Evolutionary conservation across 202 grass and related monocot genomes (phyloP), one percentile per base, ranked within the genome.

Genomic region (Setaria italica): DNA sequence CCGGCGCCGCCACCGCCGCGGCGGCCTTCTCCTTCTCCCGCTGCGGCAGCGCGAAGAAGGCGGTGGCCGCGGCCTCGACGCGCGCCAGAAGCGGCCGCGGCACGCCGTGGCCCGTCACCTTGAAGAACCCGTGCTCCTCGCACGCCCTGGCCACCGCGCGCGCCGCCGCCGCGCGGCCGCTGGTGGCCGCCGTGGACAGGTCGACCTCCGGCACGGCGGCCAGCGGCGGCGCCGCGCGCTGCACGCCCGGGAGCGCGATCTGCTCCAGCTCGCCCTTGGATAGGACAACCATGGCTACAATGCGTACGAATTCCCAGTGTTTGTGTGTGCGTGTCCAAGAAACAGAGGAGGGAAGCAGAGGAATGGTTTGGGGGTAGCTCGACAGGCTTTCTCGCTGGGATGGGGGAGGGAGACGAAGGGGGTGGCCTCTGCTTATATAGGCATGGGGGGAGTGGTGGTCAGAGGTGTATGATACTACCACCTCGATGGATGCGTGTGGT

Each of bases 91-190:
- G 83, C 72, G 21, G 57, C n/a, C 69, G 15, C 25, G 87, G 83
- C 37, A 97, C 80, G 25, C 90, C 87, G 68, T 95, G 92, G 11
- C 92, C 90, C 58, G 80, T 95, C 54, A 97, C 89, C 88, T 97
- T 95, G 81, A 97, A 97, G 87, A 97, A 92, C 0, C 95, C 95
- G 49, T 90, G 72, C 21, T 84, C 84, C 86, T 93, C 79, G 81
- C 91, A 97, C n/a, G 95, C 90, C 47, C 33, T 68, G 12, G 89
- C 92, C 4, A 97, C 71, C n/a, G 63, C 81, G 59, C 70, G 59
- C 0, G 77, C 80, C 13, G 84, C 70, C 3, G 83, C 72, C 25
- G 63, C 86, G 59, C 84, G 55, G 43, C 60, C 37, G 69, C 58
- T 5, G 2, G 74, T 25, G 6, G 20, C 51, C 4, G 66, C 70